Evolutionary conservation across 2,329 filamentous ascomycete species (phyloP), one percentile per base, ranked within the genome.

Genomic region (Mollisiaceae sp.): DNA sequence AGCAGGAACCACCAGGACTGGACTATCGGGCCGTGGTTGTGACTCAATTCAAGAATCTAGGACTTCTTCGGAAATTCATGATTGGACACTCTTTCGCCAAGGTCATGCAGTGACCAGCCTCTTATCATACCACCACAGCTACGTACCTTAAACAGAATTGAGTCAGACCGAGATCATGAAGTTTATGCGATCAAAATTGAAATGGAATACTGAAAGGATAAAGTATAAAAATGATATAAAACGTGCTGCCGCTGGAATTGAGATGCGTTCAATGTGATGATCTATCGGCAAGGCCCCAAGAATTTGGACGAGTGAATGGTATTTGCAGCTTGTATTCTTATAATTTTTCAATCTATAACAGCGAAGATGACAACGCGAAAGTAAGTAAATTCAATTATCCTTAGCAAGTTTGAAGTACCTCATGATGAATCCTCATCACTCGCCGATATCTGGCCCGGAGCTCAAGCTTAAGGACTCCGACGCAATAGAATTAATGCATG

Each of bases 401-500:
- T 27, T 4, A 9, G 4, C 2, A 32, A 3, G 4, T 52, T 52
- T 32, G 47, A 52, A n/a, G 14, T n/a, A 54, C 32, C 39, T 35
- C 2, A 47, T 55, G 45, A 55, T 55, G 36, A 54, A 55, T 1
- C 2, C 35, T 15, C 50, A 52, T 56, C 59, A 62, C 59, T 62
- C 59, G 59, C 59, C 59, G 59, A 62, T 62, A 62, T 55, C 59
- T 62, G 22, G 59, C 59, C 47, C 4, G 47, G 36, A 43, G 50
- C 38, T 24, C 36, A 62, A 22, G 59, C 59, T 62, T 62, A 62
- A 62, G 59, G 35, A 18, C 47, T 55, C 38, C 47, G 22, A n/a
- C 5, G 47, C 59, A 55, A 62, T 62, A 56, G 59, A 55, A 62
- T 62, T 15, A 54, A 62, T n/a, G 47, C 18, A 52, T 27, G 22